Base-by-base conservation (phyloP, 371 early-diverging fungal species). In the Apophysomyces trapeziformis region DNA sequence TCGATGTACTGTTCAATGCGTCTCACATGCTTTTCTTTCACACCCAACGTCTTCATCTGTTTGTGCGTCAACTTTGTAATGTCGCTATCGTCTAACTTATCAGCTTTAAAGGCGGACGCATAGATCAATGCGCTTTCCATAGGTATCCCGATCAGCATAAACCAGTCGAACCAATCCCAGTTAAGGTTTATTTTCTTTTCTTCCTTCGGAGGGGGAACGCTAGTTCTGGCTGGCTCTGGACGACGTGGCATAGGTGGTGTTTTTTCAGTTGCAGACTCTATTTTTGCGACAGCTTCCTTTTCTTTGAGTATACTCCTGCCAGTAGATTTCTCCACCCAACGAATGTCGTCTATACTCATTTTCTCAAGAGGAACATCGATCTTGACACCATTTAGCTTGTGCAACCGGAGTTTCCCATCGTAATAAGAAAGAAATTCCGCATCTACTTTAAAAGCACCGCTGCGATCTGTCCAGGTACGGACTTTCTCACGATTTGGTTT, bases 121-220 rank as follows among this genome's bases (percentile, higher is more conserved):
- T 95, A 96, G n/a, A 79, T 85, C 6, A 86, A 74, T 7, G 96
- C 90, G 61, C 90, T 89, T 56, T 87, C 86, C 38, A 90, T 84
- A 13, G 90, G 85, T 60, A 96, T 78, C 3, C 90, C 92, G 18
- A 92, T 87, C 70, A 86, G 82, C 70, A 93, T 85, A 57, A 97
- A 89, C 82, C 92, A 97, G 44, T 94, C 93, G 61, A 89, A 88
- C 98, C 98, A 97, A 65, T 97, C 93, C 79, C 93, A 96, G 57
- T 89, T 89, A 41, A 81, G 73, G 63, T 86, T 87, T 44, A 79
- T 61, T 32, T 77, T 80, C 65, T 84, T 84, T 37, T 68, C 63
- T 54, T 68, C 37, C 57, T 61, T 69, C 6, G 72, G 38, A n/a
- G 71, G 69, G 26, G 66, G n/a, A 21, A 64, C 56, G 4, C 56